Base-by-base conservation (phyloP, 164 flowering plant genomes). In the Nymphaea thermarum region DNA sequence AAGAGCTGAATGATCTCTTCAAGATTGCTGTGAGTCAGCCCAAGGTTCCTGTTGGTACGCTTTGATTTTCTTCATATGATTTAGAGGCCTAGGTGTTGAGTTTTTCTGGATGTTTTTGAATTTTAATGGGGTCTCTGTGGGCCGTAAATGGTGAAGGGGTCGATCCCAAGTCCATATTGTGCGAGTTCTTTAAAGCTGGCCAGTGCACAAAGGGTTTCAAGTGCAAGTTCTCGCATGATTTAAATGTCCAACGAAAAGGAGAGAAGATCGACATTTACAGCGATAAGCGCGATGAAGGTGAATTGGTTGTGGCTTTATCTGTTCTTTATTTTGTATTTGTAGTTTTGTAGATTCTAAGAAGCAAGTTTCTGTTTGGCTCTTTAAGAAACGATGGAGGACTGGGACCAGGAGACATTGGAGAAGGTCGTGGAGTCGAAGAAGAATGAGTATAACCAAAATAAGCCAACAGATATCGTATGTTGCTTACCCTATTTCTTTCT, bases 191-290 rank as follows among this genome's bases (percentile, higher is more conserved):
- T 73, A 94, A 94, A 76, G 98, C 67, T 43, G 98, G 99, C 69
- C 99, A 94, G 78, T 94, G 99, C 74, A 70, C 84, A 0, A 94
- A 92, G 77, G 99, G 99, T 41, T 94, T 92, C 70, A 94, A 92
- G 74, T 94, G 99, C 86, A 94, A 94, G 80, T 94, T 94, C 76
- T 94, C 99, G 0, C 99, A 92, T 74, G 96, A 94, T 80, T 77
- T 94, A 83, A 90, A 86, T 80, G 85, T 91, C 6, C 96, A 90
- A 80, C 79, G 98, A 83, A 94, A 94, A 77, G 96, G 98, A 3
- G 97, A 92, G 78, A 94, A 91, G 87, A 94, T 94, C 71, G 96
- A 92, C 71, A 73, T 94, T 65, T 94, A 87, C 72, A 88, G 96
- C 55, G 98, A 94, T 71, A 81, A 88, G 79, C 96, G 97, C 45